Percentiles rank a stretch among this genome's conserved stretches.
Evolutionary conservation across 1,139 yeast species (phyloP).

Genomic region (Kodamaea sp.): DNA sequence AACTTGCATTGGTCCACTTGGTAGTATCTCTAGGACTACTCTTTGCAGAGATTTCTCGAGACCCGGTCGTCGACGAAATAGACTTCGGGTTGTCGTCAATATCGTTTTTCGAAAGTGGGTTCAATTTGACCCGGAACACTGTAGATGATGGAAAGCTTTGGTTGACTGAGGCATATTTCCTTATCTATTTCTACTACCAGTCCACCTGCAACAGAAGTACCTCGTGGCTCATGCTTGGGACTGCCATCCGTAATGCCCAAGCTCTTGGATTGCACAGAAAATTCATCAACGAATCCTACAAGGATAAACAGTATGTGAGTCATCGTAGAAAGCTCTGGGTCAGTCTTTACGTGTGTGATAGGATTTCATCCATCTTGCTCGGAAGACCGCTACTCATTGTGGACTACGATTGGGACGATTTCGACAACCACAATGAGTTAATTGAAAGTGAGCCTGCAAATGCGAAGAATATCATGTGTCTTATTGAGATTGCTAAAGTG

Average conservation of each 20-base stretch:
- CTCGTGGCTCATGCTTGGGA: constrained; percentile 38
- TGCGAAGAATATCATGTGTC: constrained; percentile 14
- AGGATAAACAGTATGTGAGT: constrained; percentile 11
- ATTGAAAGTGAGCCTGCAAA: constrained; percentile 12
- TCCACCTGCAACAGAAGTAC: constrained; percentile 38
- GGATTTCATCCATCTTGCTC: constrained; percentile 36
- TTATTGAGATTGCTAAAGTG: constrained; percentile 16
- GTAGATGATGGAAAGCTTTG: constrained; percentile 42
- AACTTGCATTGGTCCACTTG: constrained; percentile 29
- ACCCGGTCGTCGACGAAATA: constrained; percentile 16
- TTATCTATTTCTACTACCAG: constrained; percentile 41
- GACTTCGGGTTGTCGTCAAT: constrained; percentile 12
- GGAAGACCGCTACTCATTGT: constrained; percentile 44
- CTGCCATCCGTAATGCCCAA: constrained; percentile 28
- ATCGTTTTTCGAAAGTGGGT: constrained; percentile 34
- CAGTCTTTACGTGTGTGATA: constrained; percentile 40
- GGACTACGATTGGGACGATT: constrained; percentile 46
- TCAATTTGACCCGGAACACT: constrained; percentile 27
- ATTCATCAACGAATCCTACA: constrained; percentile 22
- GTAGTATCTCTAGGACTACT: constrained; percentile 44
- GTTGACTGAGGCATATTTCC: constrained; percentile 42
- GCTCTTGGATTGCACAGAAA: constrained; percentile 28
- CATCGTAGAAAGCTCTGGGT: constrained; percentile 40
- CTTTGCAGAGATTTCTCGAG: constrained; percentile 22
- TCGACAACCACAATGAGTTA: constrained; percentile 12